Evolutionary conservation across 2,329 filamentous ascomycete species (phyloP), one percentile per base, ranked within the genome.

Genomic region (Fusarium solani-melongenae): DNA sequence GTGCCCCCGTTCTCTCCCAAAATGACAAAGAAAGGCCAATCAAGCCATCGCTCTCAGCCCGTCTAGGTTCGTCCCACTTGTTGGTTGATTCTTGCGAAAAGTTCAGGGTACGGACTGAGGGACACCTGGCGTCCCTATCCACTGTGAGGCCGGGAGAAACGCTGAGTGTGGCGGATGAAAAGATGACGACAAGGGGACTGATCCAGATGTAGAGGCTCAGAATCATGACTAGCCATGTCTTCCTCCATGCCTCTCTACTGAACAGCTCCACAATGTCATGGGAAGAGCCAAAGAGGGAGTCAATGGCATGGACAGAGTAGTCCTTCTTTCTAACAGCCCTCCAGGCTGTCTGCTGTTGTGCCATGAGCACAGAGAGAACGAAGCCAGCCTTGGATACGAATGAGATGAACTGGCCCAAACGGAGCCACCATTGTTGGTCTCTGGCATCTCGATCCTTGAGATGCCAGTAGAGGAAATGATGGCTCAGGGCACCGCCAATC

Each of bases 191-290:
- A 1, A 69, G 51, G 0, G 75, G 75, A 1, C 73, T 75, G 0
- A 73, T 34, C 75, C 71, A 77, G 60, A 77, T 62, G 6, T 73
- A 77, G 0, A 77, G 22, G 22, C 75, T 73, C 2, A 77, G 70
- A 38, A 71, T 68, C 73, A 77, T 77, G 2, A 74, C 69, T 5
- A 76, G 55, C 69, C 66, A 74, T 4, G 75, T 73, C 22, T 74
- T 76, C 0, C 49, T 64, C 73, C 73, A 77, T 2, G 73, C 75
- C 5, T 77, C 75, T 2, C 39, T 59, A 4, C 67, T 76, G 17
- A 77, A 73, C 1, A 77, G 49, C 31, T 76, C 73, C 0, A 55
- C 29, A 0, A 68, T 56, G 1, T 75, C 66, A 7, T 77, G 65
- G 0, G 67, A 62, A 5, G 75, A 56, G 0, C 73, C 75, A 9